These are phyloP conservation scores for Knoxdaviesia capensis DNA, from an alignment of 2,329 filamentous ascomycete species.

Conservation along the genomic window DNA sequence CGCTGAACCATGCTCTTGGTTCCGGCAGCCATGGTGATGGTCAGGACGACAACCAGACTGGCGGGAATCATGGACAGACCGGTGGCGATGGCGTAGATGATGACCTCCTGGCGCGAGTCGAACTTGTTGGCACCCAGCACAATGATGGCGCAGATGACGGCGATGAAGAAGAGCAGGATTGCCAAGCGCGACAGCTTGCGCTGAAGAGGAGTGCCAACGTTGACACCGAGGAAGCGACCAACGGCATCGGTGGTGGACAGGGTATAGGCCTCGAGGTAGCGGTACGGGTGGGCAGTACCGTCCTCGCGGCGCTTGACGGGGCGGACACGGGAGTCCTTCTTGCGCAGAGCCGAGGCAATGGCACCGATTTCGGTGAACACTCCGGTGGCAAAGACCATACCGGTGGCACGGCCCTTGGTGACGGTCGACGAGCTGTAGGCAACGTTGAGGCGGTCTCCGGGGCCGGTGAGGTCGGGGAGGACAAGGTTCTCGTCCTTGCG, in stretches of 20 bases:
- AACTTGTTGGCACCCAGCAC: slow-evolving; percentile 45
- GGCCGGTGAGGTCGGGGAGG: slow-evolving; percentile 14
- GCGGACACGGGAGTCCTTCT: slow-evolving; percentile 29
- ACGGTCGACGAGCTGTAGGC: slow-evolving; percentile 34
- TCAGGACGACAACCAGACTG: slow-evolving; percentile 29
- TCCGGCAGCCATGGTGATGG: slow-evolving; percentile 37
- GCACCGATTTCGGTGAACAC: slow-evolving; percentile 39
- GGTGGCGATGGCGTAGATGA: slow-evolving; percentile 30
- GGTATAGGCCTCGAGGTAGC: slow-evolving; percentile 24
- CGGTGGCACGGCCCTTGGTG: slow-evolving; percentile 35
- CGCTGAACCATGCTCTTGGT: slow-evolving; percentile 31
- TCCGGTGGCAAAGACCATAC: slow-evolving; percentile 37
- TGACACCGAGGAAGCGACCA: slow-evolving; percentile 45
- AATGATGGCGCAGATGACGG: slow-evolving; percentile 48
- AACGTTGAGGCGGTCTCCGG: slow-evolving; percentile 34
- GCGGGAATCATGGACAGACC: slow-evolving; percentile 29
- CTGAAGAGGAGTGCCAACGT: slow-evolving; percentile 49
- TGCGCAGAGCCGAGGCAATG: slow-evolving; percentile 28
- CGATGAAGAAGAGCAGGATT: slow-evolving; percentile 43
- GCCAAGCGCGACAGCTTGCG: slow-evolving; percentile 48
- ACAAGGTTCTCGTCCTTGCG: slow-evolving; percentile 23
- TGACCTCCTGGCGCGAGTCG: slow-evolving; percentile 32
- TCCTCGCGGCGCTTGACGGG: slow-evolving; percentile 29
- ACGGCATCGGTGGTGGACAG: slow-evolving; percentile 35
- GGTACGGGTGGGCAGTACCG: slow-evolving; percentile 30